Evolutionary conservation across 495 filamentous ascomycete genomes (phyloP).

Genomic region (Tuber borchii): DNA sequence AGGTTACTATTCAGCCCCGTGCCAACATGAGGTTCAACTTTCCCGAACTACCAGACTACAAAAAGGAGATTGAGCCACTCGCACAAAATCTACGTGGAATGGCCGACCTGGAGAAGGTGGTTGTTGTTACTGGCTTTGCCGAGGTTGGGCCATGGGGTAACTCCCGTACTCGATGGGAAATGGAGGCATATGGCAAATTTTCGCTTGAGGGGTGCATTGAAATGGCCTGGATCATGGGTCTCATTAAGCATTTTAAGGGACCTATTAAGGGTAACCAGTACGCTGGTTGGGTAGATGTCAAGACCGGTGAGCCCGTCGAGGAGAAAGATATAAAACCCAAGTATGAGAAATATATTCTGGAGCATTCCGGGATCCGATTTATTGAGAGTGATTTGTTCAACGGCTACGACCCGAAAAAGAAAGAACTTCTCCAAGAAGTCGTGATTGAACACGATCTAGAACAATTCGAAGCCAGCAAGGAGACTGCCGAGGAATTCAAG

Average conservation of each 20-base stretch:
- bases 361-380: conserved; percentile 93
- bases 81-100: conserved; percentile 86
- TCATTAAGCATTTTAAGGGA: conserved; percentile 98
- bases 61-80: conserved; percentile 79
- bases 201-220: conserved; percentile 96
- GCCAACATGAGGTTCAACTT: conserved; percentile 98
- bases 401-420: conserved; percentile 96
- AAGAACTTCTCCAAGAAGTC: conserved; percentile 95
- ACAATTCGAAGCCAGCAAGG: conserved; percentile 93
- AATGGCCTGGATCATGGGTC: conserved; percentile 99
- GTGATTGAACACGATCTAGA: conserved; percentile 94
- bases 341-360: conserved; percentile 92
- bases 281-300: conserved; percentile 93
- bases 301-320: conserved; percentile 89
- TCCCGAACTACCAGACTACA: conserved; percentile 82
- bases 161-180: conserved; percentile 95
- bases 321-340: conserved; percentile 96
- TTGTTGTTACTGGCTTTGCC: conserved; percentile 93
- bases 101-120: conserved; percentile 96
- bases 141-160: conserved; percentile 98
- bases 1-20: conserved; percentile 82
- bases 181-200: conserved; percentile 95
- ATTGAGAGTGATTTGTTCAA: conserved; percentile 97
- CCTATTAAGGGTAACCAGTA: conserved; percentile 94
- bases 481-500: conserved; percentile 95